Conservation (phyloP, 768 basidiomycete genomes). For the Boletus subparvulus region DNA sequence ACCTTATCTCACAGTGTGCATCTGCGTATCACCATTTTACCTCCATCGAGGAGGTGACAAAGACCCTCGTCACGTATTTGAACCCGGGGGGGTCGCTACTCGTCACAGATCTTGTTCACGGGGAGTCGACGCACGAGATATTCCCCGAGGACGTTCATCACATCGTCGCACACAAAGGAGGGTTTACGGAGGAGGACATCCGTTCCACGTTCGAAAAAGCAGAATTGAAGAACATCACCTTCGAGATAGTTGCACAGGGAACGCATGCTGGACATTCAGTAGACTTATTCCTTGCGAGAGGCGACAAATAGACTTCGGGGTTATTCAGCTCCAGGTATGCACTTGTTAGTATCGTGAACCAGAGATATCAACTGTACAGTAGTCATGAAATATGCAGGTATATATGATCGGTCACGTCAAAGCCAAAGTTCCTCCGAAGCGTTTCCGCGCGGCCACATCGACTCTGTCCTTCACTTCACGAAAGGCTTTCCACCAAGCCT, state of each 20-base stretch:
- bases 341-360: not conserved
- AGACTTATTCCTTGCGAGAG: constrained; percentile 58
- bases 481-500: constrained; percentile 83
- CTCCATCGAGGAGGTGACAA: constrained; percentile 50
- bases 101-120: constrained; percentile 51
- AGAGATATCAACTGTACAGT: not conserved
- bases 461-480: constrained; percentile 64
- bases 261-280: constrained; percentile 35
- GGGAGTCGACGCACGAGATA: constrained; percentile 22
- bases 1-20: constrained; percentile 46
- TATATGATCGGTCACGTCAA: constrained; percentile 42
- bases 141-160: constrained; percentile 39
- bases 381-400: not conserved
- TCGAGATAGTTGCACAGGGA: constrained; percentile 34
- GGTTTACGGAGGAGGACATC: constrained; percentile 52
- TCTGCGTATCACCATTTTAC: constrained; percentile 63
- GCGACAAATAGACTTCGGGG: constrained; percentile 34
- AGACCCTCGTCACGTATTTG: constrained; percentile 51
- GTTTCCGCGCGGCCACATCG: constrained; percentile 60
- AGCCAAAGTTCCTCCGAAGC: constrained; percentile 71
- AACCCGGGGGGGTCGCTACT: constrained; percentile 62
- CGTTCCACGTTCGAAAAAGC: constrained; percentile 50
- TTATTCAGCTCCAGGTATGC: not conserved
- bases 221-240: constrained; percentile 47
- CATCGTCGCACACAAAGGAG: constrained; percentile 54